phyloP scores from a whole-genome alignment of 768 basidiomycete genomes.

The Russula griseocarnosa region DNA sequence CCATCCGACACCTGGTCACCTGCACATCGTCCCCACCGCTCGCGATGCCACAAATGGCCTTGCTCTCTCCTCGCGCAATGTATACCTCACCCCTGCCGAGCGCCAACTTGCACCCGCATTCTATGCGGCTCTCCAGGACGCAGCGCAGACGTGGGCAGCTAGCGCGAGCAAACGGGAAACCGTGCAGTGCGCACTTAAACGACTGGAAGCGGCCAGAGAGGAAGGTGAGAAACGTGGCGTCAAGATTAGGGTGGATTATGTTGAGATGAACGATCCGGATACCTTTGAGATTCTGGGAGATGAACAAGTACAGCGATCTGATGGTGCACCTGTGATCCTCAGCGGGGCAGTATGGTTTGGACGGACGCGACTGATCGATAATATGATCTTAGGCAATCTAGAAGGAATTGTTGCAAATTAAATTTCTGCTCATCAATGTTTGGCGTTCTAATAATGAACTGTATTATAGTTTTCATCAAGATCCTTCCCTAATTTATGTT shows the following conservation, averaged over 20 bases:
- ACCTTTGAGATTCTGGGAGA: constrained; percentile 62
- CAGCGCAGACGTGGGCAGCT: constrained; percentile 50
- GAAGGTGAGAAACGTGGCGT: constrained; percentile 38
- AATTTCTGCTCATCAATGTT: not conserved
- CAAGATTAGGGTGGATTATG: constrained; percentile 69
- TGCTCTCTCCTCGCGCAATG: constrained; percentile 89
- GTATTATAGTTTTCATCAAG: no score
- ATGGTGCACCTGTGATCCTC: constrained; percentile 53
- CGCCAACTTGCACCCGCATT: constrained; percentile 57
- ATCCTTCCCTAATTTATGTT: no score
- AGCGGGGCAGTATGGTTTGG: constrained; percentile 88
- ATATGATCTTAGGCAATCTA: constrained; percentile 66
- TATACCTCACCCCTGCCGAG: constrained; percentile 66
- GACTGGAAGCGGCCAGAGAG: constrained; percentile 38
- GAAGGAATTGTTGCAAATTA: constrained; percentile 34
- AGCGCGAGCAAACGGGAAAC: constrained; percentile 49
- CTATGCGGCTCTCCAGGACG: constrained; percentile 61
- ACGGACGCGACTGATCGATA: constrained; percentile 88
- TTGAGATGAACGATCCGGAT: constrained; percentile 81
- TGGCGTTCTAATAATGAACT: no score
- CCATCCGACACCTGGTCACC: constrained; percentile 62
- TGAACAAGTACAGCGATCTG: constrained; percentile 28
- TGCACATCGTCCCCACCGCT: constrained; percentile 86
- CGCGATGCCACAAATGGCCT: constrained; percentile 63
- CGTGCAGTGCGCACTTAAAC: constrained; percentile 41